These are phyloP conservation scores for Solanum pinnatisectum DNA, from an alignment of 257 asterid species.

Conservation along the genomic window DNA sequence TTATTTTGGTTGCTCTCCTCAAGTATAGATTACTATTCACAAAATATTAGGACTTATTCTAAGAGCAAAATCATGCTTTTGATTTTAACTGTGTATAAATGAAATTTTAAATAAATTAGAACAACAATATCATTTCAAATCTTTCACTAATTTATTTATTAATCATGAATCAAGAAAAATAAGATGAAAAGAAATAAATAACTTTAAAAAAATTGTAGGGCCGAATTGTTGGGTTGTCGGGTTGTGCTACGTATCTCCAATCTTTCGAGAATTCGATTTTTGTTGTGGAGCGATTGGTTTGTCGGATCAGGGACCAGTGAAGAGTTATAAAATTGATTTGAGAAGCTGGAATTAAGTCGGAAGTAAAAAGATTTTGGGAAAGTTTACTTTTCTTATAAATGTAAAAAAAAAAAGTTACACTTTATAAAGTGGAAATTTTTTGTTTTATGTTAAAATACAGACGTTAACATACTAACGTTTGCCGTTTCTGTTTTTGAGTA, in stretches of 20 bases:
- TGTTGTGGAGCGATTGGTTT: background rate
- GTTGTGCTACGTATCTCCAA: background rate
- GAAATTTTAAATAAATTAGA: background rate
- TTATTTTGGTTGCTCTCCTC: background rate
- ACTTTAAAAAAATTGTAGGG: background rate
- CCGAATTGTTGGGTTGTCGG: background rate
- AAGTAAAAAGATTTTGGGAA: background rate
- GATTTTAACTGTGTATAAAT: too few relatives aligned
- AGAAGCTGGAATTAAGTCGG: background rate
- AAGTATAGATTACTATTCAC: background rate
- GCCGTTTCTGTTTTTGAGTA: too few relatives aligned
- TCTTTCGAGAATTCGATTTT: background rate
- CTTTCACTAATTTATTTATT: background rate
- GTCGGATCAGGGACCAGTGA: background rate
- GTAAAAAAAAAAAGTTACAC: background rate
- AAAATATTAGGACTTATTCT: background rate
- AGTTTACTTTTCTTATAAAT: background rate
- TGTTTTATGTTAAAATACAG: too few relatives aligned
- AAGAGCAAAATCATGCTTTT: background rate
- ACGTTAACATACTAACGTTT: background rate
- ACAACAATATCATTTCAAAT: background rate
- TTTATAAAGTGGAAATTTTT: too few relatives aligned
- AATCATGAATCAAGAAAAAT: background rate
- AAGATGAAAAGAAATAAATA: background rate
- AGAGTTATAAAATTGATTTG: background rate